Evolutionary conservation across 768 basidiomycete species (phyloP), one percentile per base, ranked within the genome.

Genomic region (Lactifluus subvellereus): DNA sequence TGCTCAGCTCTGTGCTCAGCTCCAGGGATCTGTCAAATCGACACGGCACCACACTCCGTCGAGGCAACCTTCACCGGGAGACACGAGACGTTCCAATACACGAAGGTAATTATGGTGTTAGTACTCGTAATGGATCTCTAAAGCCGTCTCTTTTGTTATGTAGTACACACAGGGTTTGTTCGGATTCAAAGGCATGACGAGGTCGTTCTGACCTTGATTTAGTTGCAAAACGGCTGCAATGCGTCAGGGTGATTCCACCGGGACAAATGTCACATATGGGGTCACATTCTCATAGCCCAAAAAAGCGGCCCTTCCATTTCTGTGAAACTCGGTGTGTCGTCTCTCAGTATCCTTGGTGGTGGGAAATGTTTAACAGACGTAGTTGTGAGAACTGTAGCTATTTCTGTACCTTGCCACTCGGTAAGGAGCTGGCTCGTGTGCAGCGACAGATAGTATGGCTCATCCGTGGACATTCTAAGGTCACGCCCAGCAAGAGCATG

Each of bases 11-110:
- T 72, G 4, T 87, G 85, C 64, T 64, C 73, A n/a, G 73, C 76
- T 0, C 67, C 67, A 0, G 85, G 86, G 4, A 81, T 80, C 16
- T 87, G 85, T 63, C 76, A 84, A 54, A 85, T 86, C 13, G 79
- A 85, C 51, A 83, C 79, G 0, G 74, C 78, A 0, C 85, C 85
- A 0, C 80, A 82, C 57, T 81, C 84, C 0, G 79, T 87, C 32
- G 80, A 84, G 67, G 82, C 84, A 6, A 85, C 83, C 0, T 87
- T 86, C 65, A 81, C 79, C 0, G 86, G 85, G 0, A 74, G 71
- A 59, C 81, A 85, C 56, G 82, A 84, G 65, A 82, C 80, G 0
- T 87, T 85, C 66, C 79, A 83, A 66, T 87, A 84, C 55, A 87
- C 85, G 0, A 86, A 86, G 76, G 85, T 82, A 53, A 32, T 70